Evolutionary conservation across 208 protist species (phyloP), one percentile per base, ranked within the genome.

Genomic region (Wallacemonas sp.): DNA sequence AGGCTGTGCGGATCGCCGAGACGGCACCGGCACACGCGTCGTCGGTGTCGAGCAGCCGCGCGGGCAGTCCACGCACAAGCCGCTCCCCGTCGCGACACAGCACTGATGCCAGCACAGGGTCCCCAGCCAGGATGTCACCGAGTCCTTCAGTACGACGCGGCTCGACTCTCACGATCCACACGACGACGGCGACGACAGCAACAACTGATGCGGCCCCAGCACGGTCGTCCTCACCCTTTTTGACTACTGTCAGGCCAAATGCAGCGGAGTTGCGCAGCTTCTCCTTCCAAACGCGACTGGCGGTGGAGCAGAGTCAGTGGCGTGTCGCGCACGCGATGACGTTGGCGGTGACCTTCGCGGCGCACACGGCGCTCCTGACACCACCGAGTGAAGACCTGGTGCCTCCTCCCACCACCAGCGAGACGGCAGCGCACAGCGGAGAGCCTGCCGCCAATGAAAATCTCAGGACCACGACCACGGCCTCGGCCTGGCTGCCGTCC

Each of bases 241-340:
- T 19, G 30, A 19, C 16, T 33, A 16, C 33, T 14, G 19, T 34
- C 14, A 21, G 47, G 2, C 32, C 26, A 16, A 23, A 34, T n/a
- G 30, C n/a, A 21, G 38, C 56, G 2, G 56, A 43, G 56, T 17
- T 47, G 56, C 11, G 17, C 16, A 17, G 41, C 43, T 54, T 46
- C 19, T 4, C 27, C 9, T 39, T 49, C 0, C 9, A 60, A n/a
- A 36, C 39, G 16, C 0, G 2, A 0, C 14, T 29, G 0, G 32
- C 43, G 29, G 47, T 49, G 2, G 36, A 29, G 24, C 44, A 46
- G 17, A 66, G 67, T 66, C 46, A 29, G 14, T 61, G 67, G 67
- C 55, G 58, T 2, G 62, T 47, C 5, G 2, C 29, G 8, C 19
- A 12, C 8, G 52, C 52, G 52, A 2, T 39, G 26, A 17, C 26